Evolutionary conservation across 1,284 basidiomycete genomes (phyloP).

Genomic region (Malassezia arunalokei): DNA sequence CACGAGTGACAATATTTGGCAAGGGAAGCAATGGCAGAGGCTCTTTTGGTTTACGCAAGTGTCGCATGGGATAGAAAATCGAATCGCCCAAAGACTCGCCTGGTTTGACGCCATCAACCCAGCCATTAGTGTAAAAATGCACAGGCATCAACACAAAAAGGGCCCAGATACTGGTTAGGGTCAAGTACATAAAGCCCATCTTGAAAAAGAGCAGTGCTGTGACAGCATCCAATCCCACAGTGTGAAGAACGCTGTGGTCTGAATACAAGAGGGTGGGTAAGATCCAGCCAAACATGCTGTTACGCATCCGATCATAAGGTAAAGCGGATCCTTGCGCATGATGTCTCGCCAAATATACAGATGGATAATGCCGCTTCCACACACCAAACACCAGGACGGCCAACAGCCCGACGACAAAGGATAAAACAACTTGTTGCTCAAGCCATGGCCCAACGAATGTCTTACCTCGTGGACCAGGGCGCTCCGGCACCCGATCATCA

Average conservation of each 20-base stretch:
- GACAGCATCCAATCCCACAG: constrained; percentile 88
- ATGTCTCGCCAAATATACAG: constrained; percentile 69
- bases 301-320: constrained; percentile 61
- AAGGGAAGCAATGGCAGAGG: constrained; percentile 29
- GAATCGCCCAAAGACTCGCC: constrained; percentile 3
- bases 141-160: constrained; percentile 42
- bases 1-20: constrained; percentile 20
- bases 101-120: constrained; percentile 37
- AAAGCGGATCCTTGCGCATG: constrained; percentile 90
- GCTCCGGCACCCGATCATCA: constrained; percentile 4
- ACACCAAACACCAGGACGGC: constrained; percentile 81
- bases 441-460: constrained; percentile 65
- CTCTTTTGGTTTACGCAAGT: constrained; percentile 11
- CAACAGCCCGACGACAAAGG: constrained; percentile 61
- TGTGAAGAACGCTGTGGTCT: constrained; percentile 87
- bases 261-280: constrained; percentile 76
- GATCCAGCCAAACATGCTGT: constrained; percentile 86
- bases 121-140: constrained; percentile 41
- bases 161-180: constrained; percentile 58
- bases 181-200: constrained; percentile 80
- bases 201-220: constrained; percentile 90
- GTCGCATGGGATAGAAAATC: background rate
- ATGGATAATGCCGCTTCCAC: constrained; percentile 71
- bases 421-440: constrained; percentile 72
- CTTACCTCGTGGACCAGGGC: constrained; percentile 12